Evolutionary conservation across 805 yeast species (phyloP), one percentile per base, ranked within the genome.

Genomic region (Saturnispora serradocipensis): DNA sequence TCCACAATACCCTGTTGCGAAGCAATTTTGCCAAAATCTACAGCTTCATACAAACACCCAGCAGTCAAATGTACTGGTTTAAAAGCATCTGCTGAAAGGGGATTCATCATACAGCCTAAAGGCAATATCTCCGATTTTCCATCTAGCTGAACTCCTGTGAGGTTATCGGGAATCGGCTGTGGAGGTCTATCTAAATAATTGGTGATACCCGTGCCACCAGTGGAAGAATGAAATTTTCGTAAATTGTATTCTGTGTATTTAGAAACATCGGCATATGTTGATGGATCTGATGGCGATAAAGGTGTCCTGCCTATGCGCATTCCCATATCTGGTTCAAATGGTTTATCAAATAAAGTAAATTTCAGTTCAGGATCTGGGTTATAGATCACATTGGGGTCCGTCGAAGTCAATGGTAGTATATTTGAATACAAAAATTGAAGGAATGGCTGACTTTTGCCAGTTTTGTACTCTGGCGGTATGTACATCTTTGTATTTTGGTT

Each of bases 31-130:
- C 56, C 8, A 64, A 64, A 61, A 30, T 57, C 56, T 7, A 64
- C 59, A 7, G 66, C 59, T 6, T 50, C 43, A 3, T 66, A 58
- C 10, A 74, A 53, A 56, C 83, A 78, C 0, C 85, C 82, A 0
- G 84, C 82, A 18, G 74, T 78, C 50, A 79, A 63, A 57, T 74
- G 79, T 20, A 78, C 80, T 27, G 71, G 66, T 50, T 71, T 70
- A 58, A 75, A 79, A 1, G 79, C 76, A 58, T 80, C 85, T 4
- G 80, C 74, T 42, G 64, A 54, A 49, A 80, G 62, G 0, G 84
- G 80, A 53, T 77, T 78, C 28, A 79, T 70, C 44, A 71, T 71
- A 43, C 82, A 80, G 0, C 82, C 85, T 20, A 79, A 68, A 27
- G 73, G 71, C 9, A 68, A 44, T 4, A 65, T 58, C 45, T 70